phyloP scores from a whole-genome alignment of 1,139 yeast genomes.

The Pichia sp. region DNA sequence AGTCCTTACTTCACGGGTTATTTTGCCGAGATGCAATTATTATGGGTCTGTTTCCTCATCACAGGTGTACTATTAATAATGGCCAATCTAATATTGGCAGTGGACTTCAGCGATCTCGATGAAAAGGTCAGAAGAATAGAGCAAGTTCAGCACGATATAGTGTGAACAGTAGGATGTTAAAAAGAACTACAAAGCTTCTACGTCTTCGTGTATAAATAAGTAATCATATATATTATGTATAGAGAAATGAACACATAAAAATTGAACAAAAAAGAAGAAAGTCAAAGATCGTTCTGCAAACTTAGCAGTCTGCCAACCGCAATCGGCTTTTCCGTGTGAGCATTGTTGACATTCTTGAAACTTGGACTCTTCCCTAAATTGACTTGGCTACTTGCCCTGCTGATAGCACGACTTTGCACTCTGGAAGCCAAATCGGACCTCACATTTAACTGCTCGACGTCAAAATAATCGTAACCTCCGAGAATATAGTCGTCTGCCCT shows the following conservation, averaged over 20 bases:
- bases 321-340: conserved; percentile 6
- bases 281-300: conserved; percentile 6
- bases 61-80: conserved; percentile 52
- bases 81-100: conserved; percentile 43
- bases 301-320: conserved; percentile 14
- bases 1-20: conserved; percentile 80
- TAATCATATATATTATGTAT: too few relatives aligned
- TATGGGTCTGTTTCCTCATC: conserved; percentile 58
- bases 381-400: conserved; percentile 25
- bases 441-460: conserved; percentile 50
- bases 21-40: conserved; percentile 49
- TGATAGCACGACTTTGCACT: conserved; percentile 23
- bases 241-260: background rate
- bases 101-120: conserved; percentile 41
- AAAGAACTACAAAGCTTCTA: too few relatives aligned
- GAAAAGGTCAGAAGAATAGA: conserved; percentile 34
- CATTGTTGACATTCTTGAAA: conserved; percentile 14
- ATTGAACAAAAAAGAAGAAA: background rate
- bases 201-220: too few relatives aligned
- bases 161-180: background rate
- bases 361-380: conserved; percentile 20
- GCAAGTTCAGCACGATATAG: conserved; percentile 19
- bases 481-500: conserved; percentile 33
- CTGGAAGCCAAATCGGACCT: conserved; percentile 33
- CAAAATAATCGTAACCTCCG: conserved; percentile 76